These are phyloP conservation scores for Aschersonia sp. DNA, from an alignment of 2,329 filamentous ascomycete species.

Conservation along the genomic window DNA sequence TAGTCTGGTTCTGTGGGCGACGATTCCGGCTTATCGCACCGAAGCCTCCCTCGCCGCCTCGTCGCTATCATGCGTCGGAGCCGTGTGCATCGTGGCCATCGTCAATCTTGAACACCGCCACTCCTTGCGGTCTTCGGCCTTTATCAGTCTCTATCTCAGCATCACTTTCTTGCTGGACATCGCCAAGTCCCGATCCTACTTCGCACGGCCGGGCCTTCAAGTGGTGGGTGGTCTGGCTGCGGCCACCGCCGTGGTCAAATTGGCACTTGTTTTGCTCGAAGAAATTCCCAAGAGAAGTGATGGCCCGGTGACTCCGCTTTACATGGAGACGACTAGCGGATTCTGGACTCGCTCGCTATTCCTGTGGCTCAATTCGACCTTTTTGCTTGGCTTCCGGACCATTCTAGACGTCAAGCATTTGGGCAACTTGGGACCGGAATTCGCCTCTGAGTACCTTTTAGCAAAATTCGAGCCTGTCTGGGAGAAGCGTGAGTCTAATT, in stretches of 20 bases:
- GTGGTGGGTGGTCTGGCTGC: constrained; percentile 11
- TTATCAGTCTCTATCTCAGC: constrained; percentile 23
- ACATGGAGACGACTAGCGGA: constrained; percentile 10
- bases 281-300: constrained; percentile 9
- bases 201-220: background rate
- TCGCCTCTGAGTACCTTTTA: background rate
- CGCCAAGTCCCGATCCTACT: constrained; percentile 17
- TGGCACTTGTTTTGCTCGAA: constrained; percentile 19
- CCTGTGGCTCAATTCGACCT: background rate
- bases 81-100: constrained; percentile 10
- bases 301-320: background rate
- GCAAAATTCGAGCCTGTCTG: background rate
- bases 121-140: constrained; percentile 22
- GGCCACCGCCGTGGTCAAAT: constrained; percentile 15
- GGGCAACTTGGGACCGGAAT: background rate
- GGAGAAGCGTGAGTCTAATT: background rate
- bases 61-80: constrained; percentile 12
- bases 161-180: constrained; percentile 25
- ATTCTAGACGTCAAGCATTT: background rate
- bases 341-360: constrained; percentile 1
- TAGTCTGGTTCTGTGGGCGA: constrained; percentile 9
- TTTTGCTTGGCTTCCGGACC: background rate
- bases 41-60: constrained; percentile 10
- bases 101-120: constrained; percentile 18
- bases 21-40: constrained; percentile 6